Conservation (phyloP, 768 basidiomycete genomes). For the Lyophyllum shimeji region DNA sequence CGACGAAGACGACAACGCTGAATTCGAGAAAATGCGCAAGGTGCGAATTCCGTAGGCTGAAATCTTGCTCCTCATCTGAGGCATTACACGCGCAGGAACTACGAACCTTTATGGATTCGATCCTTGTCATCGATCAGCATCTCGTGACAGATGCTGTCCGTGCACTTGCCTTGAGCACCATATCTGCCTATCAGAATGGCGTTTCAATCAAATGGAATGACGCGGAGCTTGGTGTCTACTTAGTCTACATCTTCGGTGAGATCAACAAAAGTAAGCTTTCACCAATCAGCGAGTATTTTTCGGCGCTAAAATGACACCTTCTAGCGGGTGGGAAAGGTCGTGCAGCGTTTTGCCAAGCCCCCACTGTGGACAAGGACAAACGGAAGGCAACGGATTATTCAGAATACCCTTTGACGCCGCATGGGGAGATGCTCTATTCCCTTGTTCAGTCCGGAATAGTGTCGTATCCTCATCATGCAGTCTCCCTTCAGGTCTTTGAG, state of each 20-base stretch:
- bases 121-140: slow-evolving; percentile 81
- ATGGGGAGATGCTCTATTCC: slow-evolving; percentile 86
- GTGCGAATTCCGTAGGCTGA: slow-evolving; percentile 34
- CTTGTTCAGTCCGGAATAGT: slow-evolving; percentile 84
- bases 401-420: slow-evolving; percentile 80
- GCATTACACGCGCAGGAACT: slow-evolving; percentile 58
- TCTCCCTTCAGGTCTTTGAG: slow-evolving; percentile 91
- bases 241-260: slow-evolving; percentile 93
- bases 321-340: slow-evolving; percentile 78
- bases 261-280: slow-evolving; percentile 75
- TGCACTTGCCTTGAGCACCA: slow-evolving; percentile 69
- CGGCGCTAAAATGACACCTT: slow-evolving; percentile 8
- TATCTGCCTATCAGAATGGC: slow-evolving; percentile 68
- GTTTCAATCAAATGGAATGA: slow-evolving; percentile 82
- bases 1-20: slow-evolving; percentile 84
- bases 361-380: slow-evolving; percentile 65
- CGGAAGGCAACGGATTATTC: slow-evolving; percentile 70
- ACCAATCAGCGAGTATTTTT: not conserved
- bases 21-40: slow-evolving; percentile 85
- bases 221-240: slow-evolving; percentile 89
- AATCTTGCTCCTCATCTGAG: slow-evolving; percentile 2
- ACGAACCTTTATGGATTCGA: slow-evolving; percentile 82
- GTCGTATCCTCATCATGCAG: slow-evolving; percentile 79
- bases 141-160: slow-evolving; percentile 81
- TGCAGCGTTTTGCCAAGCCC: slow-evolving; percentile 81